Evolutionary conservation across 148 eudicot genomes (phyloP).

Genomic region (Persicaria tinctoria): DNA sequence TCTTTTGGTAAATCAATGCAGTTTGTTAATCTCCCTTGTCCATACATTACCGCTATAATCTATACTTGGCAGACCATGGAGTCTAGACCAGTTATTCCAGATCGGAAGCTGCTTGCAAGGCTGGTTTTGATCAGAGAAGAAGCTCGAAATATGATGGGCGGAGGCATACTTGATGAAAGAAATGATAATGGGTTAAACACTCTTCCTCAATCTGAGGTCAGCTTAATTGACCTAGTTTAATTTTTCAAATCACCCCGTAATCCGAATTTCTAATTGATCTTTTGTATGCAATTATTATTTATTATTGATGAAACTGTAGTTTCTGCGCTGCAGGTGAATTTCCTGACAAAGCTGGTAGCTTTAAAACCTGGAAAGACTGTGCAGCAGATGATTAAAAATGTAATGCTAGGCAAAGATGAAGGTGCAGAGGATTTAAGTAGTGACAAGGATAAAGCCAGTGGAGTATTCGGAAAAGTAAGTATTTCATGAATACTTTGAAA

Average conservation of each 20-base stretch:
- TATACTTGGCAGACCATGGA: conserved; percentile 74
- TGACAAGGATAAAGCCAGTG: conserved; percentile 39
- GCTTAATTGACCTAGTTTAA: background rate
- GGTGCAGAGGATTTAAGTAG: conserved; percentile 54
- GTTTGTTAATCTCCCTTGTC: background rate
- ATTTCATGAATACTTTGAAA: background rate
- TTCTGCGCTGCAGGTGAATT: conserved; percentile 62
- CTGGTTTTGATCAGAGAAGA: conserved; percentile 97
- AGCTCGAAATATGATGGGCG: conserved; percentile 98
- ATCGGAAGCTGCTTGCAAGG: conserved; percentile 90
- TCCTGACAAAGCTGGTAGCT: conserved; percentile 78
- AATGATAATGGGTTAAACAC: conserved; percentile 84
- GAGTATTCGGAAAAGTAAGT: conserved; percentile 72
- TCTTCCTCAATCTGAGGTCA: conserved; percentile 93
- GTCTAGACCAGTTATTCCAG: conserved; percentile 78
- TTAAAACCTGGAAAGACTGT: conserved; percentile 78
- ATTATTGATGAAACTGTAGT: background rate
- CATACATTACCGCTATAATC: background rate
- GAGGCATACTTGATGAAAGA: conserved; percentile 95
- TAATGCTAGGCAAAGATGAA: conserved; percentile 91
- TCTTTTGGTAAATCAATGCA: background rate
- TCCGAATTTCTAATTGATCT: background rate
- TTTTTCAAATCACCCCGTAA: background rate
- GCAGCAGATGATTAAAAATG: conserved; percentile 80
- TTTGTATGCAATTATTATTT: background rate